Conservation (phyloP, 2,329 filamentous ascomycete genomes). For the Juglanconis oblonga region DNA sequence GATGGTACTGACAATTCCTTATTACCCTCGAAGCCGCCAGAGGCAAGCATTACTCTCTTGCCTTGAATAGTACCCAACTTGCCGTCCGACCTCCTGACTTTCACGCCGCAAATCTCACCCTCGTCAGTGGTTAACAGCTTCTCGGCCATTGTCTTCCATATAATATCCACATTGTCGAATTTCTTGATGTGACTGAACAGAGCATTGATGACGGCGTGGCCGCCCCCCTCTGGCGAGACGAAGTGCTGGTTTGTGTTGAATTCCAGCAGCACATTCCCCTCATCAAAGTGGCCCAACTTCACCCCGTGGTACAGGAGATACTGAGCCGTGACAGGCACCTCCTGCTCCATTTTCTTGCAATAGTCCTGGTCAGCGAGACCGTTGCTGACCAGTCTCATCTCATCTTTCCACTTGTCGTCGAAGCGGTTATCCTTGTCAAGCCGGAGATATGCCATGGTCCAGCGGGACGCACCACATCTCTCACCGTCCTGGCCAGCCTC, state of each 20-base stretch:
- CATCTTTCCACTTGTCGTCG: conserved; percentile 6
- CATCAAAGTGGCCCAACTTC: conserved; percentile 1
- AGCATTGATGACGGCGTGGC: background rate
- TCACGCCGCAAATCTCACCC: background rate
- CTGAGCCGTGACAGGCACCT: background rate
- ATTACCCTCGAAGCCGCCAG: conserved; percentile 3
- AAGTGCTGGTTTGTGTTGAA: conserved; percentile 9
- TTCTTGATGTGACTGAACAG: background rate
- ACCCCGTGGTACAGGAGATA: conserved; percentile 4
- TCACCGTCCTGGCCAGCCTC: conserved; percentile 2
- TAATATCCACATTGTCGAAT: conserved; percentile 1
- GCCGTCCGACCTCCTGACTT: background rate
- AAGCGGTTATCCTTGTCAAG: conserved; percentile 1
- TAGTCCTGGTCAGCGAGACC: conserved; percentile 37
- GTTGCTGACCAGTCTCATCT: conserved; percentile 30
- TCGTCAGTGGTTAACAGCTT: background rate
- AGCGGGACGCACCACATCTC: conserved; percentile 3
- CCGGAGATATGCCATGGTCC: conserved; percentile 5
- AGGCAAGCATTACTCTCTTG: background rate
- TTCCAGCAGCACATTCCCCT: conserved; percentile 1
- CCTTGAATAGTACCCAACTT: background rate
- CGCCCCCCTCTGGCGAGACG: conserved; percentile 1
- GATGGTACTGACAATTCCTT: background rate
- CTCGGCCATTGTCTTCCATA: conserved; percentile 9
- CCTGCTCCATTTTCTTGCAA: conserved; percentile 34